Evolutionary conservation across 768 basidiomycete genomes (phyloP), one percentile per base, ranked within the genome.

Genomic region (Mycena polygramma): DNA sequence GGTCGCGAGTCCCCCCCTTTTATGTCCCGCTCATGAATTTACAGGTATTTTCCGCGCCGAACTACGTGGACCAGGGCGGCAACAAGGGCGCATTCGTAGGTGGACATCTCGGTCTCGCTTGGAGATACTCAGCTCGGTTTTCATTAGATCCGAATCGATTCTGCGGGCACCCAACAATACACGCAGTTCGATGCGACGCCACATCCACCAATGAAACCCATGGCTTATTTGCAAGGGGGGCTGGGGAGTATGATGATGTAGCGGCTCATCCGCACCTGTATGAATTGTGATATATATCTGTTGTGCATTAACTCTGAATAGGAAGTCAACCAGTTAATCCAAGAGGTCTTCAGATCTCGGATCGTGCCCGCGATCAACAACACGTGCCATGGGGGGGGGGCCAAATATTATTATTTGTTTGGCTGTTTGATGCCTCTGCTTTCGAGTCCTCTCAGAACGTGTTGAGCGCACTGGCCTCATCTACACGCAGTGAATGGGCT

Each of bases 21-120:
- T 22, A 4, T 77, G 76, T 66, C 69, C 60, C 45, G 55, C 24
- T 71, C 30, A 52, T 69, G 68, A 74, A 48, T 24, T 52, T 69
- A 69, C 71, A 94, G 93, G 93, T 95, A 9, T 97, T 96, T 79
- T 96, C 94, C 53, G 97, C 97, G 46, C 97, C 97, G 5, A 98
- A 99, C 79, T 96, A 97, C 75, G 93, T 95, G 35, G 96, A 97
- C 81, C 94, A 96, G 77, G 91, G 87, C 4, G 93, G 94, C 8
- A 97, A 97, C 82, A 96, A 95, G 81, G 96, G 93, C 13, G 96
- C 96, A 69, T 97, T 92, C 80, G 94, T 95, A 22, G 68, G 69
- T 57, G 19, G 14, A 48, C 19, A 60, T 26, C 52, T 1, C 26
- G 22, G 36, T 51, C 19, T 62, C 46, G 24, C 36, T 53, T 22